Conservation (phyloP, 768 basidiomycete species). For the Favolaschia claudopus region DNA sequence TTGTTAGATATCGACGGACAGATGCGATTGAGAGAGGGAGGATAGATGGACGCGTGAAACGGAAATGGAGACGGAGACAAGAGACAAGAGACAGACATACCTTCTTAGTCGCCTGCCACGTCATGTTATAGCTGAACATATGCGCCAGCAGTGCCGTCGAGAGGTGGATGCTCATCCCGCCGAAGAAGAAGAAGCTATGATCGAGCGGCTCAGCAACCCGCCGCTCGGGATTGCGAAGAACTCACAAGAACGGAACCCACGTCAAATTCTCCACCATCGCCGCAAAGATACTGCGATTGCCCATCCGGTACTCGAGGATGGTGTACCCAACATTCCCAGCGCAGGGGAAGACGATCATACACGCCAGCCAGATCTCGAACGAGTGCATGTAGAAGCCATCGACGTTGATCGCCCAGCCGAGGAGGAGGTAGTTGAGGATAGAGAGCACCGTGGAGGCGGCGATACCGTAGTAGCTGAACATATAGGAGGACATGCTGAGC, state of each 20-base stretch:
- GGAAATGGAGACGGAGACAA: neutral
- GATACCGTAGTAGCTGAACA: constrained; percentile 71
- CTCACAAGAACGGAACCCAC: constrained; percentile 81
- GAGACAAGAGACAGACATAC: constrained; percentile 30
- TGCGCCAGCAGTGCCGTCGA: constrained; percentile 71
- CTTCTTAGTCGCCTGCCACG: constrained; percentile 82
- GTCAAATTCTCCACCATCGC: constrained; percentile 65
- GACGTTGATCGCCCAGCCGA: constrained; percentile 66
- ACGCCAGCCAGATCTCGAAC: constrained; percentile 79
- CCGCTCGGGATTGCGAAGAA: constrained; percentile 10
- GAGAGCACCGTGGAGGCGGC: constrained; percentile 70
- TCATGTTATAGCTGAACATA: constrained; percentile 78
- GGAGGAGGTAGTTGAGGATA: constrained; percentile 72
- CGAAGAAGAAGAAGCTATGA: constrained; percentile 79
- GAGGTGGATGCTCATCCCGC: constrained; percentile 77
- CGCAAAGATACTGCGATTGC: constrained; percentile 57
- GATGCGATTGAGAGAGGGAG: neutral
- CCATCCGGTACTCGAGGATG: constrained; percentile 73
- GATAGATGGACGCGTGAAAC: neutral
- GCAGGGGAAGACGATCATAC: constrained; percentile 73
- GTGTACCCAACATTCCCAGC: constrained; percentile 75
- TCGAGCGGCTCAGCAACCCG: neutral
- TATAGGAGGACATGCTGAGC: constrained; percentile 78
- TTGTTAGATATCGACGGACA: neutral
- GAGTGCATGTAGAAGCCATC: constrained; percentile 78